Percentiles rank a stretch among this genome's conserved stretches.
These are phyloP conservation scores for Coccinonectria pachysandricola DNA, from an alignment of 2,329 filamentous ascomycete species.

Conservation along the genomic window DNA sequence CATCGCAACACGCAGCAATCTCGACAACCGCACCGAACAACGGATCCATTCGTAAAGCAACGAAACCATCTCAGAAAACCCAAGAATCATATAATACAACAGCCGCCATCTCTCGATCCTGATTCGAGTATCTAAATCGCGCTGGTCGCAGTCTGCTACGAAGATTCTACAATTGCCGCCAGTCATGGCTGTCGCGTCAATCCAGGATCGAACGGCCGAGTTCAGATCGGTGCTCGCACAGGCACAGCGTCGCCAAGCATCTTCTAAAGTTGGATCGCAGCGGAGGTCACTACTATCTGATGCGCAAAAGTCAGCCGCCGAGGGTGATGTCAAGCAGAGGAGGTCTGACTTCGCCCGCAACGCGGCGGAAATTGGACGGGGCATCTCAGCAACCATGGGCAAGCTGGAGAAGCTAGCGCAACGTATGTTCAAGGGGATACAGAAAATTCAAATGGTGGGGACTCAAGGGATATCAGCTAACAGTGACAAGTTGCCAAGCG, in stretches of 20 bases:
- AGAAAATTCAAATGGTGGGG: too few species aligned
- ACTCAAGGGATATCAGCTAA: constrained; percentile 3
- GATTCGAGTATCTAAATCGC: too few species aligned
- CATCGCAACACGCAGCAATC: too few species aligned
- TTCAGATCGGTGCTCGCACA: constrained; percentile 86
- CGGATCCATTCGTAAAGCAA: too few species aligned
- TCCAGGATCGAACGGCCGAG: constrained; percentile 93
- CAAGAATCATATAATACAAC: too few species aligned
- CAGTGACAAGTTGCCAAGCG: constrained; percentile 95
- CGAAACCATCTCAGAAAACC: too few species aligned
- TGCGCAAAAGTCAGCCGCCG: constrained; percentile 55
- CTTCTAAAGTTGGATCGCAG: constrained; percentile 68
- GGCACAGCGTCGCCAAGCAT: constrained; percentile 68
- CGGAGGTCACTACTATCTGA: constrained; percentile 70
- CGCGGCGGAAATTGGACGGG: constrained; percentile 83
- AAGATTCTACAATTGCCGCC: constrained; percentile 13
- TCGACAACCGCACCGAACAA: too few species aligned
- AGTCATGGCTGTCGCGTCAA: constrained; percentile 65
- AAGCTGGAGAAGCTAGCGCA: constrained; percentile 92
- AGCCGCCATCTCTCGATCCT: too few species aligned
- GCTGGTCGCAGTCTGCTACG: constrained; percentile 24
- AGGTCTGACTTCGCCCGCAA: constrained; percentile 88
- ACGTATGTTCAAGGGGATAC: constrained; percentile 45
- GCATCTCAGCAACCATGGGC: constrained; percentile 84
- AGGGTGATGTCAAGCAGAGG: constrained; percentile 42